Conservation (phyloP, 805 yeast species). For the Clavispora fructus region DNA sequence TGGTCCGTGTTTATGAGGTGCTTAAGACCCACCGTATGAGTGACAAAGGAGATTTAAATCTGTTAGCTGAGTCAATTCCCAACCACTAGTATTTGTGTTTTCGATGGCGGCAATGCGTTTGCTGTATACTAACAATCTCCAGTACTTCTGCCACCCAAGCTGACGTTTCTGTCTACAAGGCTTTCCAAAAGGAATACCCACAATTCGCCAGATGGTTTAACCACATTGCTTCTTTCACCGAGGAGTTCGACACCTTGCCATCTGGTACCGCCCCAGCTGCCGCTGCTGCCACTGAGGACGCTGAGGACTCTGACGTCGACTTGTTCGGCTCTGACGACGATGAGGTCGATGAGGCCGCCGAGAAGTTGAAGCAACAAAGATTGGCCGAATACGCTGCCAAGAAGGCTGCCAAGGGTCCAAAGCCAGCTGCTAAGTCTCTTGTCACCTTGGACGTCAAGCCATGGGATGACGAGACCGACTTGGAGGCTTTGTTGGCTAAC, state of each 20-base stretch:
- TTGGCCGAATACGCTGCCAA: conserved; percentile 95
- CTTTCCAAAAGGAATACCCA: conserved; percentile 89
- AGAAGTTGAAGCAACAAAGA: conserved; percentile 95
- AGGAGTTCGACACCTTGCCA: conserved; percentile 77
- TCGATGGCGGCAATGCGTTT: background rate
- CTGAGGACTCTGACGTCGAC: conserved; percentile 83
- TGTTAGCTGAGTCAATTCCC: conserved; percentile 15
- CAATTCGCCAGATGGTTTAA: conserved; percentile 97
- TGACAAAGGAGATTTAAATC: conserved; percentile 50
- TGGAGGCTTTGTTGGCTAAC: conserved; percentile 80
- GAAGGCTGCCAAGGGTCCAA: conserved; percentile 96
- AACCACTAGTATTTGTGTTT: background rate
- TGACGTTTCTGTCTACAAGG: conserved; percentile 89
- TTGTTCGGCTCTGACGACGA: conserved; percentile 93
- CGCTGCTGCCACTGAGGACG: conserved; percentile 51
- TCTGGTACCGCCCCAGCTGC: conserved; percentile 62
- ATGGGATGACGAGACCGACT: conserved; percentile 99
- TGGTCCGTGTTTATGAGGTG: conserved; percentile 99
- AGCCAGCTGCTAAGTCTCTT: conserved; percentile 97
- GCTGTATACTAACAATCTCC: conserved; percentile 21
- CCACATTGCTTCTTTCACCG: conserved; percentile 93
- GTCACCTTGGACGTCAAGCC: conserved; percentile 98
- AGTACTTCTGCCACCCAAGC: conserved; percentile 92
- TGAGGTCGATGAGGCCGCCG: conserved; percentile 95
- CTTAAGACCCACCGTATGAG: conserved; percentile 94